Percentiles rank a stretch among this genome's conserved stretches.
These are phyloP conservation scores for Wickerhamomyces xylosicus DNA, from an alignment of 805 yeast genomes.

Conservation along the genomic window DNA sequence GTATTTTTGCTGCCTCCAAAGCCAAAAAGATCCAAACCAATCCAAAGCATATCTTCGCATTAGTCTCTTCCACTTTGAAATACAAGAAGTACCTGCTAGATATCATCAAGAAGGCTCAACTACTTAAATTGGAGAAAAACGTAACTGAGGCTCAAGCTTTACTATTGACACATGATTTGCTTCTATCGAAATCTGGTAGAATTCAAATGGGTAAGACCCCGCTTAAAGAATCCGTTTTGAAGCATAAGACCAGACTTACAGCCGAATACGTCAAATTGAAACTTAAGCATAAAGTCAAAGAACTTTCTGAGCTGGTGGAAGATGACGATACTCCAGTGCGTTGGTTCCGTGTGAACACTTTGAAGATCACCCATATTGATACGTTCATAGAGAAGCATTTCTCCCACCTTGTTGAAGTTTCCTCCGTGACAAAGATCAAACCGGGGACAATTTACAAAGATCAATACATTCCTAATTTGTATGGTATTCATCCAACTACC, in stretches of 20 bases:
- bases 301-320: conserved; percentile 41
- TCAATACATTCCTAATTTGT: conserved; percentile 61
- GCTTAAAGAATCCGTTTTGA: conserved; percentile 68
- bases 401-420: conserved; percentile 34
- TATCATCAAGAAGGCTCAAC: conserved; percentile 56
- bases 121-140: conserved; percentile 45
- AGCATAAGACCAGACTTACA: conserved; percentile 69
- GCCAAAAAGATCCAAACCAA: conserved; percentile 41
- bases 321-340: conserved; percentile 63
- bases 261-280: conserved; percentile 78
- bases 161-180: conserved; percentile 70
- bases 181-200: conserved; percentile 66
- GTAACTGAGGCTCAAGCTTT: conserved; percentile 44
- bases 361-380: conserved; percentile 29
- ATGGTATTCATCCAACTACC: conserved; percentile 74
- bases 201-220: conserved; percentile 87
- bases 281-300: conserved; percentile 55
- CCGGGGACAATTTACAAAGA: conserved; percentile 65
- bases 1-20: conserved; percentile 41
- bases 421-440: conserved; percentile 30
- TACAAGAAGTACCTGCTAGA: conserved; percentile 54
- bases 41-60: conserved; percentile 81
- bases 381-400: conserved; percentile 23
- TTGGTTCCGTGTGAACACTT: conserved; percentile 71
- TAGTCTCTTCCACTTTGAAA: conserved; percentile 68